phyloP scores from a whole-genome alignment of 1,284 basidiomycete genomes.

The Porogramme epimiltina region DNA sequence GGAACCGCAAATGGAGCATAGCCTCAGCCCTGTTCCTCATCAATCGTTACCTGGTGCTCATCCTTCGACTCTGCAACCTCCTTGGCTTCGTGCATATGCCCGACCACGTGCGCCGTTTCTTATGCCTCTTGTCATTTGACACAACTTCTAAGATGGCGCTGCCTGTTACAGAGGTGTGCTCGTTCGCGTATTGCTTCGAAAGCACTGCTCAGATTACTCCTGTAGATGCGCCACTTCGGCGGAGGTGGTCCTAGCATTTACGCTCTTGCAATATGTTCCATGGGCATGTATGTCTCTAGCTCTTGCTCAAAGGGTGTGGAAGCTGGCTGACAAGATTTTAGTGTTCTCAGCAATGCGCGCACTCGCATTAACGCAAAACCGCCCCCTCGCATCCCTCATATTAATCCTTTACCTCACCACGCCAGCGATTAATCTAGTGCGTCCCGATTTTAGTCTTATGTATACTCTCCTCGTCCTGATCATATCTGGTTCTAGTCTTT shows the following conservation, averaged over 20 bases:
- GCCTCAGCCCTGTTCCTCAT: constrained; percentile 3
- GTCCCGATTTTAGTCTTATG: neutral
- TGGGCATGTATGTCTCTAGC: neutral
- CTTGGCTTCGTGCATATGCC: constrained; percentile 3
- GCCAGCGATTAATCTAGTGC: neutral
- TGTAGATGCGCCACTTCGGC: neutral
- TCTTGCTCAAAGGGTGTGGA: neutral
- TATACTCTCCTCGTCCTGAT: neutral
- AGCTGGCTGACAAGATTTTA: neutral
- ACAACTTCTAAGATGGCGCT: neutral
- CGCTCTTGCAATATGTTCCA: constrained; percentile 1
- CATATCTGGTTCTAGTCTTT: neutral
- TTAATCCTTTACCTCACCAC: neutral
- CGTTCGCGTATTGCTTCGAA: neutral
- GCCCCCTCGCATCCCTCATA: neutral
- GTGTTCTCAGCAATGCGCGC: constrained; percentile 1
- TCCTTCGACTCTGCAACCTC: neutral
- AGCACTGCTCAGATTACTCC: neutral
- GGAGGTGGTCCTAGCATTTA: neutral
- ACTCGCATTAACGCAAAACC: neutral
- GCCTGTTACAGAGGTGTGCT: neutral
- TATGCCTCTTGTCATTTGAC: too few species aligned
- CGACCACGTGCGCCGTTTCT: neutral
- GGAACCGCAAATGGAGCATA: neutral
- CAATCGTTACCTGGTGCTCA: constrained; percentile 3